Conservation (phyloP, 371 early-diverging fungal genomes). For the Batrachochytrium dendrobatidis region DNA sequence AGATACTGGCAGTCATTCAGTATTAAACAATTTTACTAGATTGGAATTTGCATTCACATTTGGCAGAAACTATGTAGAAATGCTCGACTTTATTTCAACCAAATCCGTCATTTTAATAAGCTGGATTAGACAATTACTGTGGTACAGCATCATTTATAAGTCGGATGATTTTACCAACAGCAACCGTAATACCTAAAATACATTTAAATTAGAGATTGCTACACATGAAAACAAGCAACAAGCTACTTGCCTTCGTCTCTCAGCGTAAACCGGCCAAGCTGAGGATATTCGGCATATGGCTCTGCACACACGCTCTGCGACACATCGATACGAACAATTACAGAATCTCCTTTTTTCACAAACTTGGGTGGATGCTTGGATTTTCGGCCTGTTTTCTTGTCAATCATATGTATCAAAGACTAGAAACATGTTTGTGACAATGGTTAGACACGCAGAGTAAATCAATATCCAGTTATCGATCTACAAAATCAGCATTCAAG, state of each 20-base stretch:
- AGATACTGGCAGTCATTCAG: too few relatives aligned
- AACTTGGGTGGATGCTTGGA: slow-evolving; percentile 84
- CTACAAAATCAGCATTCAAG: background rate
- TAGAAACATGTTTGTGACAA: slow-evolving; percentile 5
- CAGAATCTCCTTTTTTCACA: slow-evolving; percentile 79
- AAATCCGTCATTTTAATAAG: too few relatives aligned
- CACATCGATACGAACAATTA: slow-evolving; percentile 76
- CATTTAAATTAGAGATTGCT: background rate
- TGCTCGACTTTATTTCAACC: too few relatives aligned
- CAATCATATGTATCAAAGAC: slow-evolving; percentile 79
- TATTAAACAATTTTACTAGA: too few relatives aligned
- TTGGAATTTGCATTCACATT: too few relatives aligned
- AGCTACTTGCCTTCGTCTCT: slow-evolving; percentile 76
- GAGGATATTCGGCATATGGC: slow-evolving; percentile 77
- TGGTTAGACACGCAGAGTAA: slow-evolving; percentile 10
- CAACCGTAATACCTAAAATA: slow-evolving; percentile 83
- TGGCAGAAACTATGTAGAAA: too few relatives aligned
- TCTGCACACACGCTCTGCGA: slow-evolving; percentile 73
- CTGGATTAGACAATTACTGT: slow-evolving; percentile 5
- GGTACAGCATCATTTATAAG: slow-evolving; percentile 32
- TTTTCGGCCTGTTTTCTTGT: slow-evolving; percentile 63
- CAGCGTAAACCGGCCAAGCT: slow-evolving; percentile 92
- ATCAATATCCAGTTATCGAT: background rate
- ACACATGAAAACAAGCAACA: slow-evolving; percentile 8
- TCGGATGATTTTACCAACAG: slow-evolving; percentile 89